These are phyloP conservation scores for Elsinoe necatrix DNA, from an alignment of 2,329 filamentous ascomycete species.

Conservation along the genomic window DNA sequence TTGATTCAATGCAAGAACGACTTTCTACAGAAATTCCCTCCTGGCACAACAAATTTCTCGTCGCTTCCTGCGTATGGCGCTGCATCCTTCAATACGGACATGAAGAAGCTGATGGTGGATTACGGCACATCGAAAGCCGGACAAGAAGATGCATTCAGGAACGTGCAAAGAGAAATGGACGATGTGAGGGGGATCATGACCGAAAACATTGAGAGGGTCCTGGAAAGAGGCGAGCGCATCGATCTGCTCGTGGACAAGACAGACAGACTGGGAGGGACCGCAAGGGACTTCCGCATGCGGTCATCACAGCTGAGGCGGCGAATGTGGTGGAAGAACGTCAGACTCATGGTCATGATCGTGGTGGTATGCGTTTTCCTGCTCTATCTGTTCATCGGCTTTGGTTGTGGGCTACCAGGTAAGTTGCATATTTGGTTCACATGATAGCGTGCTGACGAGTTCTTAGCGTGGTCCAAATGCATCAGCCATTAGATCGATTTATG, in stretches of 20 bases:
- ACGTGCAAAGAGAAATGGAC: slow-evolving; percentile 83
- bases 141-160: slow-evolving; percentile 71
- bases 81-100: slow-evolving; percentile 71
- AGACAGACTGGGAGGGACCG: slow-evolving; percentile 77
- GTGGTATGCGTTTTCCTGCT: slow-evolving; percentile 65
- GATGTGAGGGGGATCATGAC: slow-evolving; percentile 90
- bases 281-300: slow-evolving; percentile 80
- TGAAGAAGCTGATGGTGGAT: slow-evolving; percentile 71
- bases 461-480: slow-evolving; percentile 33
- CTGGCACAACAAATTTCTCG: slow-evolving; percentile 60
- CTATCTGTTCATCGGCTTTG: slow-evolving; percentile 64
- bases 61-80: slow-evolving; percentile 82
- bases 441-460: slow-evolving; percentile 16
- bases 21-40: slow-evolving; percentile 65
- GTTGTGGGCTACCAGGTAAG: slow-evolving; percentile 58
- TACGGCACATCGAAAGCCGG: slow-evolving; percentile 71
- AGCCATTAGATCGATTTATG: slow-evolving; percentile 21
- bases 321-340: slow-evolving; percentile 99
- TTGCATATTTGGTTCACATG: slow-evolving; percentile 15
- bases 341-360: slow-evolving; percentile 73
- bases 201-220: slow-evolving; percentile 80
- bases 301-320: slow-evolving; percentile 76
- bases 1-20: slow-evolving; percentile 82
- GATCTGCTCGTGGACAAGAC: slow-evolving; percentile 95
- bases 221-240: slow-evolving; percentile 86